These are phyloP conservation scores for Zancudomyces culisetae DNA, from an alignment of 371 early-diverging fungal species.

Conservation along the genomic window DNA sequence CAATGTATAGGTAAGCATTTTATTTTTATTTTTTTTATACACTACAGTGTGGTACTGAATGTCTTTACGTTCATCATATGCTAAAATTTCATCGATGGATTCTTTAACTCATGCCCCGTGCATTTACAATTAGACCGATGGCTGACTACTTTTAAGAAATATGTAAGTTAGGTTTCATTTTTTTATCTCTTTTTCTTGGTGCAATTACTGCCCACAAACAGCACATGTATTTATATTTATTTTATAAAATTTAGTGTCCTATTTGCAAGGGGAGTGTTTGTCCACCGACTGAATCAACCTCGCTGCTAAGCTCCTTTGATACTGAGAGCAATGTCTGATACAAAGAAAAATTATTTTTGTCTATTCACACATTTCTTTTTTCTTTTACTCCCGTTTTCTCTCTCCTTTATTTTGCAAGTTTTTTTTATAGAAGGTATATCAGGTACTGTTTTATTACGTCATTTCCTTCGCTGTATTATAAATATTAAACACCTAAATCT, in stretches of 20 bases:
- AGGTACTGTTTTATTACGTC: no score
- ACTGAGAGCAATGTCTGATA: background rate
- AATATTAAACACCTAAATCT: no score
- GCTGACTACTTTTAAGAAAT: conserved; percentile 47
- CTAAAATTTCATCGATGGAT: background rate
- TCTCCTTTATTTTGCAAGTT: no score
- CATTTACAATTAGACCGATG: conserved; percentile 34
- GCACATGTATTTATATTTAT: background rate
- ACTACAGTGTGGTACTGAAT: background rate
- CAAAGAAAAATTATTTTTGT: no score
- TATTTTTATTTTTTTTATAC: background rate
- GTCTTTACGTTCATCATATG: background rate
- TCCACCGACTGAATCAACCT: conserved; percentile 11
- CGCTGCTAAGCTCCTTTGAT: conserved; percentile 11
- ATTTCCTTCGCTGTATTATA: no score
- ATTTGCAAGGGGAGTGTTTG: conserved; percentile 57
- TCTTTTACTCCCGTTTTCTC: no score
- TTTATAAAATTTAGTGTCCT: conserved; percentile 42
- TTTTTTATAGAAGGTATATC: no score
- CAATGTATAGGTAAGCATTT: conserved; percentile 48
- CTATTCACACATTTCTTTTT: no score
- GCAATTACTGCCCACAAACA: background rate
- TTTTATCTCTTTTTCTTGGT: background rate
- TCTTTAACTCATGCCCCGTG: no score
- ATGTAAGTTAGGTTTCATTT: background rate